Conservation (phyloP, 2,329 filamentous ascomycete genomes). For the Lasiodiplodia sp. region DNA sequence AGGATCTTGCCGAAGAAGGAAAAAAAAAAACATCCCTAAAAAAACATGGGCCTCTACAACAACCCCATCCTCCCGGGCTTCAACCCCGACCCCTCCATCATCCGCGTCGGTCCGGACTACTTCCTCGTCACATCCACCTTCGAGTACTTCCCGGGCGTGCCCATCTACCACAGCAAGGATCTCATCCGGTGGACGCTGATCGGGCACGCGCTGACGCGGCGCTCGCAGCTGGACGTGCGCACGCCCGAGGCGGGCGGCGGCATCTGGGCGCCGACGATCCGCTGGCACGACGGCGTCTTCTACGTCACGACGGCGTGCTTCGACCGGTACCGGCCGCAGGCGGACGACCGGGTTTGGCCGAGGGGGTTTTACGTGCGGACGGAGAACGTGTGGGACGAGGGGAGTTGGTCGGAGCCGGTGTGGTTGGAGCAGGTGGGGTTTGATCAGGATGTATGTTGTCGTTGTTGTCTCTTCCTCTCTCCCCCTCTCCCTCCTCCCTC, state of each 20-base stretch:
- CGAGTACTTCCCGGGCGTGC: conserved; percentile 67
- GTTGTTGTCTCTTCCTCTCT: too few species aligned
- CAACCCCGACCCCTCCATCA: conserved; percentile 67
- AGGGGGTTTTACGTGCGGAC: conserved; percentile 64
- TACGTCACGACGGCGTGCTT: conserved; percentile 58
- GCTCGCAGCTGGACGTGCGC: conserved; percentile 51
- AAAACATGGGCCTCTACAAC: conserved; percentile 19
- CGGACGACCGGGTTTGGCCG: conserved; percentile 58
- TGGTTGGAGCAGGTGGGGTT: conserved; percentile 64
- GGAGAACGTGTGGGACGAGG: conserved; percentile 59
- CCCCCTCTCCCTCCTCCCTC: background rate
- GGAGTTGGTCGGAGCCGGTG: conserved; percentile 61
- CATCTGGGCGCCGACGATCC: conserved; percentile 57
- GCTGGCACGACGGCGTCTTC: conserved; percentile 53
- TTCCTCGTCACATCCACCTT: conserved; percentile 69
- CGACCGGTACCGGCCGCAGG: conserved; percentile 51
- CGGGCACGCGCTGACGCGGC: conserved; percentile 59
- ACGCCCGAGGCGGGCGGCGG: conserved; percentile 59
- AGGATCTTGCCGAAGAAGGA: too few species aligned
- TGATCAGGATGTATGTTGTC: conserved; percentile 57
- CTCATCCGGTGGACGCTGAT: conserved; percentile 62
- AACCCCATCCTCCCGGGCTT: conserved; percentile 67
- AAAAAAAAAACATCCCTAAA: too few species aligned
- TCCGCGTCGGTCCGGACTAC: conserved; percentile 59
- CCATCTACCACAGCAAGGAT: conserved; percentile 65